Base-by-base conservation (phyloP, 2,329 filamentous ascomycete genomes). In the Phialophora expanda region DNA sequence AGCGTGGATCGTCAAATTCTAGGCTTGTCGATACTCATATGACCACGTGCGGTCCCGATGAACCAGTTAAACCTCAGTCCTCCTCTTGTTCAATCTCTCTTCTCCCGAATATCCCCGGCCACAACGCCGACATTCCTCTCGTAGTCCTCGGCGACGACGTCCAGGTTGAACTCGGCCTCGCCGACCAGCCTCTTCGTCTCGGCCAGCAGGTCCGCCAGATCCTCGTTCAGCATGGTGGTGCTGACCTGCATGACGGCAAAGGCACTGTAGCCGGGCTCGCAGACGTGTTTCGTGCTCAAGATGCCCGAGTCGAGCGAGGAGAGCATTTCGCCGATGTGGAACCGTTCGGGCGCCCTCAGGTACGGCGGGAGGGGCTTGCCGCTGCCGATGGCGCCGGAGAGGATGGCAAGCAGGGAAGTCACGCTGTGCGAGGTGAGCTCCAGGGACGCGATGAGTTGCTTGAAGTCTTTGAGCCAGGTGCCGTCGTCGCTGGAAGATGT, bases 201-300 rank as follows among this genome's bases (percentile, higher is more conserved):
- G 75, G 79, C 79, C 68, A 91, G 79, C 64, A 92, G 75, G 66
- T 83, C 84, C 68, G 87, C 85, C 38, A 93, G 76, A 76, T 93
- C 90, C 70, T 89, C 89, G 61, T 85, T 85, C 34, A 93, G 84
- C 67, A 90, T 87, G 61, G 85, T 82, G 59, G 86, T 90, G 69
- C 88, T 89, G 44, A 93, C 87, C 73, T 92, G 89, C 71, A 92
- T 80, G 11, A 92, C 89, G 0, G 90, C 89, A 77, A 92, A 92
- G 62, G 89, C 89, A 4, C 88, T 86, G 76, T 91, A 92, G 0
- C 89, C 89, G 0, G 88, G 88, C 74, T 92, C 87, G 3, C 87
- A 84, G 65, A 92, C 84, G 74, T 92, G 88, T 66, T 82, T 76
- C 1, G 90, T 78, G 69, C 85, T 86, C 20, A 92, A 74, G 11